Percentiles rank a stretch among this genome's conserved stretches.
phyloP scores from a whole-genome alignment of 495 filamentous ascomycete genomes.

The Penicillium bialowiezense region DNA sequence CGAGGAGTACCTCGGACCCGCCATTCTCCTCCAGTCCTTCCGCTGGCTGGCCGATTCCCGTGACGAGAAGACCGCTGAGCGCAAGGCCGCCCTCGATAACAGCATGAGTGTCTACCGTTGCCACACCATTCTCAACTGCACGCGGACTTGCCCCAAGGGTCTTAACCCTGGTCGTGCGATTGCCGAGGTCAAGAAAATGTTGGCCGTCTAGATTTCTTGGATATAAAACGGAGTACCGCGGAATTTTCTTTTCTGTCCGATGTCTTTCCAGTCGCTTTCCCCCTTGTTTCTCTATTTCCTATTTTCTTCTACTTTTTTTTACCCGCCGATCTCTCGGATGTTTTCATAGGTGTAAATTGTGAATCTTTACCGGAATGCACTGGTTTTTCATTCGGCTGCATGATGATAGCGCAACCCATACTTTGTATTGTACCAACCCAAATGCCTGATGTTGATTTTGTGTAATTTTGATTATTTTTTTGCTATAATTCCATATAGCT shows the following conservation, averaged over 20 bases:
- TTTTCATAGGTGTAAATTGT: constrained; percentile 51
- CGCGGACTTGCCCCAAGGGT: constrained; percentile 94
- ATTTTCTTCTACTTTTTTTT: constrained; percentile 22
- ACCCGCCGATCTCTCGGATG: constrained; percentile 36
- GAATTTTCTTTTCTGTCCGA: constrained; percentile 30
- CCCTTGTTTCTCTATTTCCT: constrained; percentile 16
- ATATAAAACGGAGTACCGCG: constrained; percentile 34
- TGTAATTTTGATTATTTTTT: too few species aligned
- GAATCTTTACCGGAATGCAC: constrained; percentile 33
- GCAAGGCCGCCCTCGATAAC: constrained; percentile 91
- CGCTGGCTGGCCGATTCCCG: constrained; percentile 91
- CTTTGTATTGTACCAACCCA: constrained; percentile 1
- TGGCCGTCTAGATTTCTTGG: constrained; percentile 54
- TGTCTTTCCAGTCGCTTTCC: constrained; percentile 28
- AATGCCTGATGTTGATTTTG: not conserved
- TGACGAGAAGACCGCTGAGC: constrained; percentile 81
- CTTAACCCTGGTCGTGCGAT: constrained; percentile 93
- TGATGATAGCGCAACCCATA: not conserved
- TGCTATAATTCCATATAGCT: not conserved
- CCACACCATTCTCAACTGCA: constrained; percentile 99
- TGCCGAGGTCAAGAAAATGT: constrained; percentile 96
- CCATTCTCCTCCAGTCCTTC: constrained; percentile 94
- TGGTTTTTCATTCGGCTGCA: constrained; percentile 21
- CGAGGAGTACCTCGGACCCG: constrained; percentile 96
- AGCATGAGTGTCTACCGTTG: constrained; percentile 98